Base-by-base conservation (phyloP, 2,329 filamentous ascomycete genomes). In the Fusarium sp. region DNA sequence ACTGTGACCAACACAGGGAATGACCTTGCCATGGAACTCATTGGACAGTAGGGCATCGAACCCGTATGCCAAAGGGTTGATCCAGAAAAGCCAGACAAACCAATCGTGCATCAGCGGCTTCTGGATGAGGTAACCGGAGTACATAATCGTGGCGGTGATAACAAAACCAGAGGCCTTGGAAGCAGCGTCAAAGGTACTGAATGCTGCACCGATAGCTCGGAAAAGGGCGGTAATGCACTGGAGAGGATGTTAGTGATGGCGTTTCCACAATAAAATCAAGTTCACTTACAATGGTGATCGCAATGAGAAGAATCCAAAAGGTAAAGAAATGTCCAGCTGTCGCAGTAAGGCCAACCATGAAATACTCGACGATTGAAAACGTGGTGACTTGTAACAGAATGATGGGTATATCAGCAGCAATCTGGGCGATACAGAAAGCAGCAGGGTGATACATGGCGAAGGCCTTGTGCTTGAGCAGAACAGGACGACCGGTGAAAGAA, bases 41-140 rank as follows among this genome's bases (percentile, higher is more conserved):
- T 93, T 93, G 1, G 89, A 83, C 73, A 93, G 83, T 1, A 94
- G 77, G 0, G 86, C 86, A 68, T 93, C 89, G 59, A 93, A 93
- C 0, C 84, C 89, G 60, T 93, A 93, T 1, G 91, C 87, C 5
- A 93, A 80, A 0, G 91, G 91, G 66, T 91, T 85, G 23, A 91
- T 85, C 86, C 88, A 90, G 64, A 84, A 89, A 5, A 91, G 75
- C 89, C 89, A 91, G 5, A 82, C 79, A 24, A 91, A 85, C 87
- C 88, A 91, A 0, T 85, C 84, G 39, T 88, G 86, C 88, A 91
- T 90, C 63, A 87, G 80, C 23, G 83, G 83, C 24, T 88, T 87
- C 7, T 83, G 84, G 58, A 91, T 90, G 74, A 90, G 82, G 75
- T 89, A 91, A 16, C 89, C 89, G 6, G 84, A 88, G 75, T 91